Conservation (phyloP, 2,329 filamentous ascomycete species). For the Periconia sp. region DNA sequence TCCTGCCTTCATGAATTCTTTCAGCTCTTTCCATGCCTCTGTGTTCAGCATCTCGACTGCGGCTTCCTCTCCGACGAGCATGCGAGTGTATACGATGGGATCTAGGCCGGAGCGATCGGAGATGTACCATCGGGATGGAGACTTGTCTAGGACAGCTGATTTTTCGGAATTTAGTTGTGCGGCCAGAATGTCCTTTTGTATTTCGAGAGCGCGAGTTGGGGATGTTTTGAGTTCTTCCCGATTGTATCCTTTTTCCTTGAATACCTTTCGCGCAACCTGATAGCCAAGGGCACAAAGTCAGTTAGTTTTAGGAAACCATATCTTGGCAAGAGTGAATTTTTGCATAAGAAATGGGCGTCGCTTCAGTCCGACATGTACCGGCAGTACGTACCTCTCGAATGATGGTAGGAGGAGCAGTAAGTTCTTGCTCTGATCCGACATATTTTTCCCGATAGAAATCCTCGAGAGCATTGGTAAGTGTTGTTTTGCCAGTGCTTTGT, state of each 20-base stretch:
- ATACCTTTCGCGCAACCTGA: no score
- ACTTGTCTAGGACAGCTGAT: neutral
- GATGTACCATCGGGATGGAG: constrained; percentile 37
- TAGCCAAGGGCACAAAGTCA: no score
- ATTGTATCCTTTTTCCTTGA: no score
- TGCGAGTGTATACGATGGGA: constrained; percentile 44
- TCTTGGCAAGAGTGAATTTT: no score
- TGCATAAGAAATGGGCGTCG: no score
- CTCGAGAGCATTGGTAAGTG: constrained; percentile 42
- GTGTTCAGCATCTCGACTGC: constrained; percentile 22
- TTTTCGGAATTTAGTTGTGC: no score
- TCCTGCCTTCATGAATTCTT: constrained; percentile 34
- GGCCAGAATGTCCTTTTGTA: no score
- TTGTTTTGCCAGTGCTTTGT: constrained; percentile 52
- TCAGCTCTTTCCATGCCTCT: constrained; percentile 33
- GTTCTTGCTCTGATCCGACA: neutral
- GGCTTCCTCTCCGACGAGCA: constrained; percentile 31
- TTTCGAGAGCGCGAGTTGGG: no score
- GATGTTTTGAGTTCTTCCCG: no score
- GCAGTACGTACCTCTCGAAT: constrained; percentile 43
- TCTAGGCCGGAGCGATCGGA: constrained; percentile 50
- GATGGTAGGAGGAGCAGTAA: constrained; percentile 11
- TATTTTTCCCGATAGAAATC: constrained; percentile 11
- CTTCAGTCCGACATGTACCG: neutral
- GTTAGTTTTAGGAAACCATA: no score